A percentile compares a stretch with the other conserved stretches of the same genome.
phyloP scores from a whole-genome alignment of 495 filamentous ascomycete genomes.

The Aspergillus homomorphus region DNA sequence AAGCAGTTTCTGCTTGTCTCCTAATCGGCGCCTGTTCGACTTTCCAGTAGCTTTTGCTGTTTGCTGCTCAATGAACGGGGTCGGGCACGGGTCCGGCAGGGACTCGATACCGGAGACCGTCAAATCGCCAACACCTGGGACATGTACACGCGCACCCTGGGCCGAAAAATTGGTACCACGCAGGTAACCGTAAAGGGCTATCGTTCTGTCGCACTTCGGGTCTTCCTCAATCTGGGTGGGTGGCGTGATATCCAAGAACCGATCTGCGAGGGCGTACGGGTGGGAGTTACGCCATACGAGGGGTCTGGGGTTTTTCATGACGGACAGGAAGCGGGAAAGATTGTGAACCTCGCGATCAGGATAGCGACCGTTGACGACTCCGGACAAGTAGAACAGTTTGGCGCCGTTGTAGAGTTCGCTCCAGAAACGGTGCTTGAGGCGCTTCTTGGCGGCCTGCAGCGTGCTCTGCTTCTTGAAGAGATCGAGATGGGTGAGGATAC shows the following conservation, averaged over 20 bases:
- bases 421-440: conserved; percentile 94
- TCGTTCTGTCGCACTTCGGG: conserved; percentile 80
- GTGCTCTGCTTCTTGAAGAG: conserved; percentile 90
- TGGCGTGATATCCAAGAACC: conserved; percentile 90
- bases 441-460: conserved; percentile 86
- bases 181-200: conserved; percentile 91
- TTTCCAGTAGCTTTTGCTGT: conserved; percentile 80
- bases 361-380: conserved; percentile 93
- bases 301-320: conserved; percentile 98
- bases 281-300: conserved; percentile 96
- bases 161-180: conserved; percentile 94
- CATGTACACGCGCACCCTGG: conserved; percentile 81
- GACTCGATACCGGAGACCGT: conserved; percentile 79
- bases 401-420: conserved; percentile 94
- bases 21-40: conserved; percentile 66
- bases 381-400: conserved; percentile 93
- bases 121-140: conserved; percentile 93
- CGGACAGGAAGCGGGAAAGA: conserved; percentile 84
- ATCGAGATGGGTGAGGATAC: conserved; percentile 93
- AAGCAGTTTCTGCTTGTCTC: conserved; percentile 92
- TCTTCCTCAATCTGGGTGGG: conserved; percentile 85
- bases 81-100: conserved; percentile 92
- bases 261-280: conserved; percentile 88
- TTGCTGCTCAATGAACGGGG: conserved; percentile 83
- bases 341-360: conserved; percentile 97